Evolutionary conservation across 345 rosid genomes (phyloP).

Genomic region (Citrus maxima): DNA sequence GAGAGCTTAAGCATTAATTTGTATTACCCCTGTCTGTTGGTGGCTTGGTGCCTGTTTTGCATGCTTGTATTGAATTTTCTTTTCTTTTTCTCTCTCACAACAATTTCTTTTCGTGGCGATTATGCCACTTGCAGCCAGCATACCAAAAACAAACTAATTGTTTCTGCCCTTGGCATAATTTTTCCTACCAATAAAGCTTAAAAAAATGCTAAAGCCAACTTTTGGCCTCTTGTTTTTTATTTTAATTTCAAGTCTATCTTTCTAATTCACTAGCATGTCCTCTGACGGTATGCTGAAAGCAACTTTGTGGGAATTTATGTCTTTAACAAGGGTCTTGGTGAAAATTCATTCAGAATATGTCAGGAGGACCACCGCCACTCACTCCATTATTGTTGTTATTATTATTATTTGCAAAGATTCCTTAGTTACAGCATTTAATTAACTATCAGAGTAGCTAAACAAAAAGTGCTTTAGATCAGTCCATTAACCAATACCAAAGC

Average conservation of each 20-base stretch:
- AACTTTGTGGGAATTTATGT: background rate
- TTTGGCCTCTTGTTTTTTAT: background rate
- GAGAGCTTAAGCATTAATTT: conserved; percentile 33
- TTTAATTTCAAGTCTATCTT: background rate
- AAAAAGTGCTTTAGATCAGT: background rate
- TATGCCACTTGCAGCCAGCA: background rate
- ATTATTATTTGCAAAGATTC: too few relatives aligned
- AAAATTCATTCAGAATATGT: background rate
- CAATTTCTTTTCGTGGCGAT: background rate
- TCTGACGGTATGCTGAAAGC: background rate
- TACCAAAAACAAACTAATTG: background rate
- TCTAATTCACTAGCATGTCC: background rate
- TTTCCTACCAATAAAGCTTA: background rate
- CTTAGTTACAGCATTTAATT: too few relatives aligned
- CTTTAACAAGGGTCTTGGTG: background rate
- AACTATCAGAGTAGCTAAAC: too few relatives aligned
- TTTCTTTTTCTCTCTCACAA: background rate
- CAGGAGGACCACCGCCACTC: background rate
- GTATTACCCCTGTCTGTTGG: conserved; percentile 41
- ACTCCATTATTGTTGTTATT: background rate
- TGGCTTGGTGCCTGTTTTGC: conserved; percentile 37
- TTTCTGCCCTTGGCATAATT: background rate
- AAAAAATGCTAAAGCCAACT: background rate
- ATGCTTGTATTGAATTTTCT: conserved; percentile 15
- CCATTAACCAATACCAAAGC: background rate